A percentile compares a stretch with the other conserved stretches of the same genome.
These are phyloP conservation scores for Piloderma croceum DNA, from an alignment of 768 basidiomycete genomes.

Conservation along the genomic window DNA sequence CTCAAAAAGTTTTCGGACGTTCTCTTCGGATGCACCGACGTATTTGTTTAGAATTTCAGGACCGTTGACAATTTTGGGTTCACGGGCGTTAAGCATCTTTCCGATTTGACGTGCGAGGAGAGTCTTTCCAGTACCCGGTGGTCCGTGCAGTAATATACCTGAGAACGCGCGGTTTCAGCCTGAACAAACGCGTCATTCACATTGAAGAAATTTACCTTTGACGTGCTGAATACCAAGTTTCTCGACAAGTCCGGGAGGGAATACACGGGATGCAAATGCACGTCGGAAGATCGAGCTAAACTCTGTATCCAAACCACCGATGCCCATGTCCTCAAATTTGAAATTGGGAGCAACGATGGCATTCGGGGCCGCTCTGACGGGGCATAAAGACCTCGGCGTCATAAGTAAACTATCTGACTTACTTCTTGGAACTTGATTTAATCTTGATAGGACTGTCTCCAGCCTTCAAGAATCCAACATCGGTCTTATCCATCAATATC, in stretches of 20 bases:
- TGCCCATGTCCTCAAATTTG: constrained; percentile 99
- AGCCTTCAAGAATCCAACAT: constrained; percentile 84
- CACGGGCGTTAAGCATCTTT: constrained; percentile 96
- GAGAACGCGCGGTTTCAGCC: background rate
- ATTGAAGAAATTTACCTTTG: constrained; percentile 56
- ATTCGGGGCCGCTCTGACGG: constrained; percentile 74
- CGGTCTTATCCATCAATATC: constrained; percentile 87
- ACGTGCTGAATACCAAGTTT: constrained; percentile 98
- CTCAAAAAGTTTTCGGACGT: constrained; percentile 94
- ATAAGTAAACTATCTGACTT: constrained; percentile 16
- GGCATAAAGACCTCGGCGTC: constrained; percentile 1
- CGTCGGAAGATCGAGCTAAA: constrained; percentile 97
- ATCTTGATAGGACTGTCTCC: constrained; percentile 77
- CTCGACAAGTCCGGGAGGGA: constrained; percentile 93
- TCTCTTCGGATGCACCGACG: constrained; percentile 96
- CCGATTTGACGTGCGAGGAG: constrained; percentile 98
- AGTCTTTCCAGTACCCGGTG: constrained; percentile 98
- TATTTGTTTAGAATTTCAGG: constrained; percentile 97
- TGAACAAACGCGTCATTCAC: background rate
- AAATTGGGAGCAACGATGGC: constrained; percentile 97
- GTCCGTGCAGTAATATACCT: constrained; percentile 94
- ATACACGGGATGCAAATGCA: constrained; percentile 97
- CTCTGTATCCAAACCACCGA: constrained; percentile 93
- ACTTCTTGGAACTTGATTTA: constrained; percentile 91
- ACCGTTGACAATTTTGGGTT: constrained; percentile 97